phyloP scores from a whole-genome alignment of 2,329 filamentous ascomycete species.

The Paraphaeosphaeria sporulosa region DNA sequence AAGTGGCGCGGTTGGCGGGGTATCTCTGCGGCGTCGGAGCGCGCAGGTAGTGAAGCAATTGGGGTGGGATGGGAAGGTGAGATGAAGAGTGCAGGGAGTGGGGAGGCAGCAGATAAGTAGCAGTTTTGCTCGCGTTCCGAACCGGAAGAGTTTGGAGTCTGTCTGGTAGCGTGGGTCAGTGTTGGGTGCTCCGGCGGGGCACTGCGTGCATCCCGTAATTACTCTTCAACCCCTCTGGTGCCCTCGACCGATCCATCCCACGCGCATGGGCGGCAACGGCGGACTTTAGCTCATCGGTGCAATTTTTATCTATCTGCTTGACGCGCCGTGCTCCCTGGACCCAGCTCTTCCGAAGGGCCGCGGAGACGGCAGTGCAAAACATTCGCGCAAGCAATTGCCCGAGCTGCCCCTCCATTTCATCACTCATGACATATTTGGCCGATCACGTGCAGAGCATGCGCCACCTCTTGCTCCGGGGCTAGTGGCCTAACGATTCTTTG shows the following conservation, averaged over 20 bases:
- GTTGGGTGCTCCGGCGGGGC: slow-evolving; percentile 33
- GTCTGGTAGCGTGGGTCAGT: slow-evolving; percentile 32
- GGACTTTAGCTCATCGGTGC: slow-evolving; percentile 18
- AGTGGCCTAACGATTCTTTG: slow-evolving; percentile 17
- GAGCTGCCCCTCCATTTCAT: slow-evolving; percentile 19
- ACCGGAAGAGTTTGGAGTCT: slow-evolving; percentile 44
- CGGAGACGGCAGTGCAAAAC: slow-evolving; percentile 10
- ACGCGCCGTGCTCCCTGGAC: slow-evolving; percentile 2
- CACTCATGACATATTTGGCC: slow-evolving; percentile 14
- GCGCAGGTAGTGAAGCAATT: slow-evolving; percentile 37
- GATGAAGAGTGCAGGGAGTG: slow-evolving; percentile 27
- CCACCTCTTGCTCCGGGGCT: slow-evolving; percentile 13
- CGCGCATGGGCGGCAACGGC: slow-evolving; percentile 43
- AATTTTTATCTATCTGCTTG: slow-evolving; percentile 3
- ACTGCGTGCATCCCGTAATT: slow-evolving; percentile 26
- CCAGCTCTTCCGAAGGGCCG: slow-evolving; percentile 14
- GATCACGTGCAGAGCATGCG: slow-evolving; percentile 19
- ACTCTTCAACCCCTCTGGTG: slow-evolving; percentile 26
- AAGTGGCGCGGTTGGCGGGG: slow-evolving; percentile 31
- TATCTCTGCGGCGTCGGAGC: slow-evolving; percentile 39
- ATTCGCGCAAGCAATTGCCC: neutral
- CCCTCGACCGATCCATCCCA: slow-evolving; percentile 21
- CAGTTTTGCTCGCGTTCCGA: slow-evolving; percentile 34
- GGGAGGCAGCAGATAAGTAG: slow-evolving; percentile 43
- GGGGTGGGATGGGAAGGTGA: slow-evolving; percentile 28